Percentiles rank a stretch among this genome's conserved stretches.
Evolutionary conservation across 352 stramenopile genomes (phyloP).

Genomic region (Phytopythium vexans): DNA sequence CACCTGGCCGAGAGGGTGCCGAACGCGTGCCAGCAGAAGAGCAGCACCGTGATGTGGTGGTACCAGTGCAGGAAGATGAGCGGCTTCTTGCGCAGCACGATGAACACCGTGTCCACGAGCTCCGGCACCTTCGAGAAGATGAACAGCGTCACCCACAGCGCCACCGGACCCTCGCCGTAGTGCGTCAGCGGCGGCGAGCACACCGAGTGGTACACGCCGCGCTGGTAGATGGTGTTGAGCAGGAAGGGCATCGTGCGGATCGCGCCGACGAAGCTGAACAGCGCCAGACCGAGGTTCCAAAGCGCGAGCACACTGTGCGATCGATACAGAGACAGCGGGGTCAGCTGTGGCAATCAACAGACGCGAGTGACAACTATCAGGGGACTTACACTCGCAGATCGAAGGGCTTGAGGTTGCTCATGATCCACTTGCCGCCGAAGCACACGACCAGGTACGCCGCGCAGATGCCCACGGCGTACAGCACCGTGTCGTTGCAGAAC

Average conservation of each 20-base stretch:
- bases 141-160: slow-evolving; percentile 81
- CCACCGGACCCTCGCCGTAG: slow-evolving; percentile 67
- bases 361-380: background rate
- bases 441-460: slow-evolving; percentile 70
- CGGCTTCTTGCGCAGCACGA: slow-evolving; percentile 96
- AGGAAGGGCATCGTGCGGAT: slow-evolving; percentile 78
- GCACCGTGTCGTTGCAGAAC: slow-evolving; percentile 69
- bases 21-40: slow-evolving; percentile 98
- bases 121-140: slow-evolving; percentile 92
- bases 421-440: slow-evolving; percentile 73
- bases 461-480: slow-evolving; percentile 54
- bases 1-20: slow-evolving; percentile 85
- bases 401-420: slow-evolving; percentile 78
- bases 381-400: slow-evolving; percentile 62
- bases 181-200: slow-evolving; percentile 62
- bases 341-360: background rate
- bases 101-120: slow-evolving; percentile 96
- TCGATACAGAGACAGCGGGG: background rate
- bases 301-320: slow-evolving; percentile 50
- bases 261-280: slow-evolving; percentile 81
- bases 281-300: slow-evolving; percentile 77
- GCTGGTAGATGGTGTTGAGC: slow-evolving; percentile 72
- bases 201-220: slow-evolving; percentile 82
- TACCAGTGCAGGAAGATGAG: slow-evolving; percentile 99
- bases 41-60: slow-evolving; percentile 97